phyloP scores from a whole-genome alignment of 345 rosid genomes.

The Abelmoschus esculentus region DNA sequence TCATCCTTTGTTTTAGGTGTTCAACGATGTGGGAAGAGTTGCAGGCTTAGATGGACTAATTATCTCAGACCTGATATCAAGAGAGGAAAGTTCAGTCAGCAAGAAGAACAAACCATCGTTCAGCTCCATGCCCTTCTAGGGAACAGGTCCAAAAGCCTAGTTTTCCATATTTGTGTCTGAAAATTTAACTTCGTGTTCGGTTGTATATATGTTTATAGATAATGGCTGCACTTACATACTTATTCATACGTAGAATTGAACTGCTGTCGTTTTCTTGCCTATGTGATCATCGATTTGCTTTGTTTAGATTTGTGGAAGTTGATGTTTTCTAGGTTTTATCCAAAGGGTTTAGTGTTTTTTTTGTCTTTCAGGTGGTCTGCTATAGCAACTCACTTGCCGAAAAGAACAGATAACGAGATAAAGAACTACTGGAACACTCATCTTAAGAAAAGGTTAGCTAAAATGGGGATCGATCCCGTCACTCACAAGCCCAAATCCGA shows the following conservation, averaged over 20 bases:
- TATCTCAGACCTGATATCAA: not conserved
- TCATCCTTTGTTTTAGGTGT: conserved; percentile 35
- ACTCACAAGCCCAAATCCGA: conserved; percentile 70
- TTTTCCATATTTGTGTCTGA: not conserved
- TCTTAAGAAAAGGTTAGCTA: conserved; percentile 44
- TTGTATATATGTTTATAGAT: no score
- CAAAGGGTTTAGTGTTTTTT: not conserved
- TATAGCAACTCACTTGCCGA: no score
- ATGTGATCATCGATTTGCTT: no score
- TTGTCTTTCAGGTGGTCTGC: no score
- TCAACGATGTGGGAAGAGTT: conserved; percentile 61
- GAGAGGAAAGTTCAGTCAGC: conserved; percentile 13
- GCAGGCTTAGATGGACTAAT: not conserved
- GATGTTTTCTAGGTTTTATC: conserved; percentile 13
- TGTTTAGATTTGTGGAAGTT: conserved; percentile 10
- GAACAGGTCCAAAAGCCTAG: conserved; percentile 44
- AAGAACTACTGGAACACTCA: no score
- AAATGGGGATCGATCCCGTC: conserved; percentile 76
- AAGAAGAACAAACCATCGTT: conserved; percentile 90
- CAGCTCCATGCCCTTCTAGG: conserved; percentile 93
- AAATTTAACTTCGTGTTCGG: no score
- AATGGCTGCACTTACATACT: not conserved
- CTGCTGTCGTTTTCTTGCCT: not conserved
- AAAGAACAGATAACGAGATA: no score
- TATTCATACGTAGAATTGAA: not conserved